A percentile compares a stretch with the other conserved stretches of the same genome.
These are phyloP conservation scores for Hypsizygus marmoreus DNA, from an alignment of 768 basidiomycete genomes.

Conservation along the genomic window DNA sequence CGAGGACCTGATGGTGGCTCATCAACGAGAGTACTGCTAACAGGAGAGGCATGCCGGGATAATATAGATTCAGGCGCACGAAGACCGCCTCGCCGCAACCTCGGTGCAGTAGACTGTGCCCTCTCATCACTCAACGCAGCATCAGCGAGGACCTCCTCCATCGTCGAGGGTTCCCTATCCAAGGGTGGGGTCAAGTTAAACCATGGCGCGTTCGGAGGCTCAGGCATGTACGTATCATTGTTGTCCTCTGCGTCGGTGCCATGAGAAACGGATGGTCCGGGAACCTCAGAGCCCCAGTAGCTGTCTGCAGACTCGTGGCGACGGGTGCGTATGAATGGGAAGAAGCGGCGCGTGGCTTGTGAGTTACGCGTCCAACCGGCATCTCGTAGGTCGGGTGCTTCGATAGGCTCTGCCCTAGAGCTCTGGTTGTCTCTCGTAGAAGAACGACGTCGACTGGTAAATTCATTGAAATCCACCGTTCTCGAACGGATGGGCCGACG, in stretches of 20 bases:
- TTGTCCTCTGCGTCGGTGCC: slow-evolving; percentile 18
- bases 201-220: slow-evolving; percentile 24
- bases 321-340: slow-evolving; percentile 50
- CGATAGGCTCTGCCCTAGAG: slow-evolving; percentile 28
- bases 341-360: slow-evolving; percentile 51
- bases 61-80: slow-evolving; percentile 65
- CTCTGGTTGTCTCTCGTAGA: slow-evolving; percentile 39
- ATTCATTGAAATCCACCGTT: slow-evolving; percentile 71
- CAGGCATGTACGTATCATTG: slow-evolving; percentile 13
- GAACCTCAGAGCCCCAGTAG: slow-evolving; percentile 25
- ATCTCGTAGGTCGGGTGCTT: slow-evolving; percentile 31
- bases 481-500: slow-evolving; percentile 59
- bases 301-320: slow-evolving; percentile 37
- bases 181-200: slow-evolving; percentile 27
- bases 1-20: slow-evolving; percentile 13
- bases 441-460: slow-evolving; percentile 65
- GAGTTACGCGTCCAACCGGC: slow-evolving; percentile 16
- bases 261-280: slow-evolving; percentile 13
- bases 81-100: slow-evolving; percentile 67
- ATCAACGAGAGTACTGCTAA: slow-evolving; percentile 15
- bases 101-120: slow-evolving; percentile 38
- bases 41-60: slow-evolving; percentile 46
- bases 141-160: slow-evolving; percentile 18
- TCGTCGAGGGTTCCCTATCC: slow-evolving; percentile 11
- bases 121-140: slow-evolving; percentile 36